These are phyloP conservation scores for Ogataea hybrid DNA, from an alignment of 1,139 yeast species.

Conservation along the genomic window DNA sequence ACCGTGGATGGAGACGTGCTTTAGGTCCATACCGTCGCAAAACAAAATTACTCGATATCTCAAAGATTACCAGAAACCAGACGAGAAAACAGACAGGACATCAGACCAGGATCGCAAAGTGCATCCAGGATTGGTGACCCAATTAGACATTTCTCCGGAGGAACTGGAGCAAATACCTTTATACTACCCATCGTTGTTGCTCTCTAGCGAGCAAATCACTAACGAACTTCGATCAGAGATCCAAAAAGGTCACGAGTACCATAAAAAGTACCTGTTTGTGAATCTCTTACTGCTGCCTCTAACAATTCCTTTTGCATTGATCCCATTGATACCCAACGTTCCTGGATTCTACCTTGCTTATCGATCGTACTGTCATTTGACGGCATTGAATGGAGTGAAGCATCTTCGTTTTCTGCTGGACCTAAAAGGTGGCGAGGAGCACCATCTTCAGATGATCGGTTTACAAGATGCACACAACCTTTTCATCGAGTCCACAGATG, in stretches of 20 bases:
- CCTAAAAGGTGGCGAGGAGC: slow-evolving; percentile 8
- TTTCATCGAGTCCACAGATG: slow-evolving; percentile 25
- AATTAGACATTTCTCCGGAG: slow-evolving; percentile 17
- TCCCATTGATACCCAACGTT: slow-evolving; percentile 92
- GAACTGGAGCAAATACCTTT: slow-evolving; percentile 28
- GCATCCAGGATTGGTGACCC: slow-evolving; percentile 14
- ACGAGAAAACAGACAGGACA: not conserved
- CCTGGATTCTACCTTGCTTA: slow-evolving; percentile 89
- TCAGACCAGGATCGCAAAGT: slow-evolving; percentile 8
- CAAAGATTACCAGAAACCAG: slow-evolving; percentile 3
- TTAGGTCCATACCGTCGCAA: slow-evolving; percentile 51
- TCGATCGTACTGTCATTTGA: slow-evolving; percentile 80
- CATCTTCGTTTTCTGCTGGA: slow-evolving; percentile 53
- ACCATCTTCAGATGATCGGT: slow-evolving; percentile 25
- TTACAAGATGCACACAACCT: slow-evolving; percentile 22
- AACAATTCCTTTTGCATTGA: slow-evolving; percentile 72
- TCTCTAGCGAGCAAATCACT: slow-evolving; percentile 19
- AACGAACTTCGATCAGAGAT: slow-evolving; percentile 29
- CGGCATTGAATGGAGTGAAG: slow-evolving; percentile 73
- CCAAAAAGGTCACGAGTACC: slow-evolving; percentile 37
- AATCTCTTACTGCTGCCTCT: slow-evolving; percentile 71
- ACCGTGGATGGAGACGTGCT: slow-evolving; percentile 52
- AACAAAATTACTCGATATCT: slow-evolving; percentile 48
- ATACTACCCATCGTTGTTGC: slow-evolving; percentile 30
- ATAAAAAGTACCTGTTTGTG: slow-evolving; percentile 41